Evolutionary conservation across 441 rosid species (phyloP).

Genomic region (Melastoma candidum): DNA sequence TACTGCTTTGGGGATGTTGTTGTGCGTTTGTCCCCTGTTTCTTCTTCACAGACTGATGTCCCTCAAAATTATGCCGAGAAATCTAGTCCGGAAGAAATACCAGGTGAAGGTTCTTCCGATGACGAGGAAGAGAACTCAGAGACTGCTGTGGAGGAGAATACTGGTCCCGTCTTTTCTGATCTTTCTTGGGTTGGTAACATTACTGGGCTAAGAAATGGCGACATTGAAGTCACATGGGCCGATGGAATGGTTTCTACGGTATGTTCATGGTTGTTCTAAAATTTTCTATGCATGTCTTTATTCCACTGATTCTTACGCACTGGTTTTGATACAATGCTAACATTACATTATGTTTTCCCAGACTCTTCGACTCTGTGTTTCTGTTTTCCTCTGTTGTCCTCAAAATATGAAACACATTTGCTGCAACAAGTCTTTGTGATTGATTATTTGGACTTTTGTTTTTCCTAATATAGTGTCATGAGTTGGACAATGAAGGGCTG

Average conservation of each 20-base stretch:
- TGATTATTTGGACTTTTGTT: no score
- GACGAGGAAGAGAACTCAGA: constrained; percentile 23
- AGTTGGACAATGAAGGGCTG: no score
- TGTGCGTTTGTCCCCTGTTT: constrained; percentile 67
- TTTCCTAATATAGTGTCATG: no score
- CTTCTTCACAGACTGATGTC: constrained; percentile 31
- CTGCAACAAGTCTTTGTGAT: no score
- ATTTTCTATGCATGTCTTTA: constrained; percentile 1
- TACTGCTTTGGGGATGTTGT: constrained; percentile 95
- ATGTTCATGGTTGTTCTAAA: constrained; percentile 16
- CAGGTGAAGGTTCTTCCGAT: constrained; percentile 20
- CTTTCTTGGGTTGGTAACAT: constrained; percentile 97
- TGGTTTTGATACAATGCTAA: no score
- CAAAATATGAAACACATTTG: no score
- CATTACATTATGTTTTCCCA: no score
- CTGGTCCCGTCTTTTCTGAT: constrained; percentile 33
- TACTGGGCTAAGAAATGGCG: constrained; percentile 84
- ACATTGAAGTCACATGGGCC: constrained; percentile 97
- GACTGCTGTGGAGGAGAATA: constrained; percentile 26
- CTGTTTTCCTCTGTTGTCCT: no score
- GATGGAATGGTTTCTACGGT: constrained; percentile 92
- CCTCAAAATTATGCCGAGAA: constrained; percentile 25
- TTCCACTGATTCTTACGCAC: neutral
- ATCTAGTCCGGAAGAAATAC: constrained; percentile 25
- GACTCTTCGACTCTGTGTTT: no score